phyloP scores from a whole-genome alignment of 2,329 filamentous ascomycete species.

The Chaetothyriales sp. region DNA sequence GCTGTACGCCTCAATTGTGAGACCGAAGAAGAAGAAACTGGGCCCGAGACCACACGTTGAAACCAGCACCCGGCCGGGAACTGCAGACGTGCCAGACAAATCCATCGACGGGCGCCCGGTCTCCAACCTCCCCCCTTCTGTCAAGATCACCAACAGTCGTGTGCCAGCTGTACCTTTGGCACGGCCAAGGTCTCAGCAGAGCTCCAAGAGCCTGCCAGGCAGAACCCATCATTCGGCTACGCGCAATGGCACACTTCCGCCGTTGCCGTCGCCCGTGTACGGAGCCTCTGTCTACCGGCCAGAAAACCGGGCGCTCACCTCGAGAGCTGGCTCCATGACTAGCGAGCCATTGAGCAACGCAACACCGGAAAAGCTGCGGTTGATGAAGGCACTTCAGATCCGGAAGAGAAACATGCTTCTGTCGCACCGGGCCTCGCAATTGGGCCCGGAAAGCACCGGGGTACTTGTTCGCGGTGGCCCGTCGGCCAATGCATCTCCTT shows the following conservation, averaged over 20 bases:
- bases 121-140: constrained; percentile 65
- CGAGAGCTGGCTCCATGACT: constrained; percentile 9
- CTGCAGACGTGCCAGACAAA: constrained; percentile 38
- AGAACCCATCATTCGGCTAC: constrained; percentile 7
- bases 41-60: constrained; percentile 65
- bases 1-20: constrained; percentile 6
- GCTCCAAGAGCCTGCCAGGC: constrained; percentile 30
- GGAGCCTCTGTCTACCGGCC: constrained; percentile 7
- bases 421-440: constrained; percentile 16
- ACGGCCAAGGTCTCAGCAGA: constrained; percentile 34
- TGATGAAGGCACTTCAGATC: constrained; percentile 89
- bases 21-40: constrained; percentile 64
- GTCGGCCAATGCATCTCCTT: neutral
- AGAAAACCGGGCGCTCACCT: constrained; percentile 9
- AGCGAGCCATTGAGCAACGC: constrained; percentile 26
- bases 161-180: constrained; percentile 15
- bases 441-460: neutral
- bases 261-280: constrained; percentile 12
- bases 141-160: constrained; percentile 53
- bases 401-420: constrained; percentile 60
- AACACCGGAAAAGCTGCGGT: constrained; percentile 77
- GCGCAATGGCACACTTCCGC: constrained; percentile 7
- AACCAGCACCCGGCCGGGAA: constrained; percentile 47
- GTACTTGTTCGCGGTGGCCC: no score
- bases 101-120: constrained; percentile 46